Base-by-base conservation (phyloP, 306 rosid genomes). In the Arachis hypogaea region DNA sequence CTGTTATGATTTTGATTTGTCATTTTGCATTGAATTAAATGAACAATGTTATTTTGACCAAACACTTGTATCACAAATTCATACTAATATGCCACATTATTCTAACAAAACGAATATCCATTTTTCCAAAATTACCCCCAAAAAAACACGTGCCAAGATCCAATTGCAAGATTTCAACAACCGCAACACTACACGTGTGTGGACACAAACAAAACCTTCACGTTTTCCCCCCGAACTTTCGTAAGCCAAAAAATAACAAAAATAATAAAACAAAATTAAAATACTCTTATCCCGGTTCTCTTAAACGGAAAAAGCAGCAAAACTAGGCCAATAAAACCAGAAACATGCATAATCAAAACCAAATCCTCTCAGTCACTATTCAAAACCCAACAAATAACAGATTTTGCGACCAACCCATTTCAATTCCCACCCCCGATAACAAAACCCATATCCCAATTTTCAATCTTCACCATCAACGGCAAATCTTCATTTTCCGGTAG, bases 341-440 rank as follows among this genome's bases (percentile, higher is more conserved):
- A 33, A 33, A 33, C 38, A 33, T 33, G 38, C 38, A 33, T 33
- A 2, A 33, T 33, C 71, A 12, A 3, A 28, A 0, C 47, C 42
- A 46, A 64, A 47, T 50, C 14, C 5, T 11, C 55, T 5, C 55
- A 33, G 0, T 33, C 38, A 33, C 4, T 33, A 33, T 33, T 1
- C 56, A 50, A 50, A 12, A 50, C 56, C 18, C 56, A 50, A 18
- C 2, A 12, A 73, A 79, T 42, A 51, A 30, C 3, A 9, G 68
- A 59, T 22, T 79, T 52, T 67, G 51, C 43, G 0, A 49, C 5
- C 10, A n/a, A 72, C 59, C 69, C 71, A 42, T 62, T 52, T 56
- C 9, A 47, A 56, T 75, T 77, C 30, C n/a, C 7, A 28, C 33
- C 74, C n/a, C 30, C 12, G 22, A 69, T 69, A 14, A 16, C 56